Conservation (phyloP, 2,329 filamentous ascomycete genomes). For the Fusarium sp. region DNA sequence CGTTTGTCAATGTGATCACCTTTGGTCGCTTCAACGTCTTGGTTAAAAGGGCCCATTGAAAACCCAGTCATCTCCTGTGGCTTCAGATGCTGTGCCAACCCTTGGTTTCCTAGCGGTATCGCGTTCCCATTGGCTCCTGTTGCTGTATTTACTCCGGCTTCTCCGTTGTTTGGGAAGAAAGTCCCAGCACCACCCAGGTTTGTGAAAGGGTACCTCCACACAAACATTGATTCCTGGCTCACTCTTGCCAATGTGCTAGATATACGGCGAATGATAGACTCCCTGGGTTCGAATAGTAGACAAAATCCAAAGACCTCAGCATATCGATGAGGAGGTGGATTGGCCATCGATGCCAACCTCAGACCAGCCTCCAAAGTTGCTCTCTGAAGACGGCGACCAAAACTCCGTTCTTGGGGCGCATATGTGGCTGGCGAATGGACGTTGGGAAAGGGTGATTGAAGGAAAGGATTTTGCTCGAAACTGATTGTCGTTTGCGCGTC, state of each 20-base stretch:
- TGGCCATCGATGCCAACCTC: constrained; percentile 59
- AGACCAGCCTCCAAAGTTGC: constrained; percentile 69
- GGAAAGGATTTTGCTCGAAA: constrained; percentile 15
- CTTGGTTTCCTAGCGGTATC: constrained; percentile 49
- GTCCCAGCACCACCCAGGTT: constrained; percentile 74
- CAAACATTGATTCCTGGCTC: constrained; percentile 58
- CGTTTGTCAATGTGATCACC: constrained; percentile 55
- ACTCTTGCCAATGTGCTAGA: constrained; percentile 44
- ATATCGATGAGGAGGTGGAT: constrained; percentile 58
- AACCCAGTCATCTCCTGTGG: constrained; percentile 39
- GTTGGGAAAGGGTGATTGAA: constrained; percentile 43
- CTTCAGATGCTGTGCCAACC: constrained; percentile 39
- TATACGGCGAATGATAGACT: constrained; percentile 56
- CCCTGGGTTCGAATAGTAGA: constrained; percentile 64
- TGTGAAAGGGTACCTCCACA: constrained; percentile 68
- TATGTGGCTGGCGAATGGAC: constrained; percentile 62
- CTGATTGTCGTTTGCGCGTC: constrained; percentile 30
- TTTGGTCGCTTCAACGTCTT: constrained; percentile 49
- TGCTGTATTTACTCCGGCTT: neutral
- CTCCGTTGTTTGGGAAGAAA: constrained; percentile 57
- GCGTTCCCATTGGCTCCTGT: neutral
- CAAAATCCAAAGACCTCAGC: constrained; percentile 74
- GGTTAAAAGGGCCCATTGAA: constrained; percentile 59
- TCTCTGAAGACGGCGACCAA: constrained; percentile 75
- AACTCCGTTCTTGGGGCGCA: constrained; percentile 69